Percentiles rank a stretch among this genome's conserved stretches.
Evolutionary conservation across 129 eudicot species (phyloP).

Genomic region (Mikania micrantha): DNA sequence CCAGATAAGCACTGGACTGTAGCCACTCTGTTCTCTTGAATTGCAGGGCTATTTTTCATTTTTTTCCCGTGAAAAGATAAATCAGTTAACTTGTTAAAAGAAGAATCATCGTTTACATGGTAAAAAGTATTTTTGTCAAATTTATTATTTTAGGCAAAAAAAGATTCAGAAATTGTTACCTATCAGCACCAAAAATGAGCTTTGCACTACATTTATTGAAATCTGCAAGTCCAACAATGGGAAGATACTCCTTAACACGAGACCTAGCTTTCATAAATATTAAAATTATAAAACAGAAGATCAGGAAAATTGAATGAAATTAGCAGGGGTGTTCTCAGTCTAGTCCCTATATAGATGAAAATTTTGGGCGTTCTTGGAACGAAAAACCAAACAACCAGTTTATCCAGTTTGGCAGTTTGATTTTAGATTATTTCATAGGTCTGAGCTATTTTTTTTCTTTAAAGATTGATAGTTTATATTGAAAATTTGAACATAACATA

Average conservation of each 20-base stretch:
- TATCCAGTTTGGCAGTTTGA: too few species aligned
- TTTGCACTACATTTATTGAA: conserved; percentile 94
- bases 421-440: too few species aligned
- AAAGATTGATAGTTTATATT: too few species aligned
- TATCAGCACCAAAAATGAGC: conserved; percentile 91
- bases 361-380: too few species aligned
- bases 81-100: neutral
- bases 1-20: conserved; percentile 98
- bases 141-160: neutral
- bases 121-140: neutral
- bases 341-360: too few species aligned
- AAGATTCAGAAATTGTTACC: conserved; percentile 29
- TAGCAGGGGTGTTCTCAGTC: neutral
- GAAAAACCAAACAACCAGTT: too few species aligned
- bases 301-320: neutral
- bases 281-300: neutral
- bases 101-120: too few species aligned
- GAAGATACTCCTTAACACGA: conserved; percentile 92
- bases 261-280: conserved; percentile 36
- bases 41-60: conserved; percentile 59
- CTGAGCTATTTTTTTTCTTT: too few species aligned
- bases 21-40: conserved; percentile 69
- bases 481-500: too few species aligned
- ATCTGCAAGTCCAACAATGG: conserved; percentile 95
- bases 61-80: neutral